Conservation (phyloP, 306 rosid genomes). For the Lablab purpureus region DNA sequence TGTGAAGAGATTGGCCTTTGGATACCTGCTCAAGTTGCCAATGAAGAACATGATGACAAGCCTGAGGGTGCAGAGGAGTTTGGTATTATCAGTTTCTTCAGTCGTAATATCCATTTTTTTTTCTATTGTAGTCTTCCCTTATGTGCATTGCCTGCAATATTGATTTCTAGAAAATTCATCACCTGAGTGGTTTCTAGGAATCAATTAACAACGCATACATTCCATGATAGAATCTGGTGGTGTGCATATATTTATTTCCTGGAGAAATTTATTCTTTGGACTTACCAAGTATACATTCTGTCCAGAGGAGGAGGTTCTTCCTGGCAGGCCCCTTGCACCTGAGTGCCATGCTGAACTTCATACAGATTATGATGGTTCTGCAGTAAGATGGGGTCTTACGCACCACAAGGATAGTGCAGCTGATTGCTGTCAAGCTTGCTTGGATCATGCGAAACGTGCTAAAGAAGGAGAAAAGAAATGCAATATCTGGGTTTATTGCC, state of each 20-base stretch:
- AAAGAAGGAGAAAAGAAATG: slow-evolving; percentile 79
- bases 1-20: slow-evolving; percentile 86
- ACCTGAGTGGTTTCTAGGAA: slow-evolving; percentile 6
- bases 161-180: slow-evolving; percentile 18
- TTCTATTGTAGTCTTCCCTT: neutral
- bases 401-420: slow-evolving; percentile 96
- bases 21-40: slow-evolving; percentile 67
- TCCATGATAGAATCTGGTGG: slow-evolving; percentile 35
- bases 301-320: slow-evolving; percentile 77
- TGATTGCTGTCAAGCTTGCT: slow-evolving; percentile 96
- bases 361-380: slow-evolving; percentile 87
- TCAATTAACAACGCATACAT: slow-evolving; percentile 8
- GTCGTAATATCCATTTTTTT: neutral
- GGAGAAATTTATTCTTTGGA: slow-evolving; percentile 28
- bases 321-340: slow-evolving; percentile 79
- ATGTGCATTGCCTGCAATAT: neutral
- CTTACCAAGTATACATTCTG: slow-evolving; percentile 38
- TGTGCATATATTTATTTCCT: neutral
- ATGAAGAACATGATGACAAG: slow-evolving; percentile 72
- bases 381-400: slow-evolving; percentile 97
- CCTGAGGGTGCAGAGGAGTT: slow-evolving; percentile 70
- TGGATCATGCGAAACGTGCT: slow-evolving; percentile 79
- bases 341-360: slow-evolving; percentile 81
- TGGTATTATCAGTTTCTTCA: slow-evolving; percentile 54
- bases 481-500: slow-evolving; percentile 97